A percentile compares a stretch with the other conserved stretches of the same genome.
These are phyloP conservation scores for Gautieria morchelliformis DNA, from an alignment of 768 basidiomycete genomes.

Conservation along the genomic window DNA sequence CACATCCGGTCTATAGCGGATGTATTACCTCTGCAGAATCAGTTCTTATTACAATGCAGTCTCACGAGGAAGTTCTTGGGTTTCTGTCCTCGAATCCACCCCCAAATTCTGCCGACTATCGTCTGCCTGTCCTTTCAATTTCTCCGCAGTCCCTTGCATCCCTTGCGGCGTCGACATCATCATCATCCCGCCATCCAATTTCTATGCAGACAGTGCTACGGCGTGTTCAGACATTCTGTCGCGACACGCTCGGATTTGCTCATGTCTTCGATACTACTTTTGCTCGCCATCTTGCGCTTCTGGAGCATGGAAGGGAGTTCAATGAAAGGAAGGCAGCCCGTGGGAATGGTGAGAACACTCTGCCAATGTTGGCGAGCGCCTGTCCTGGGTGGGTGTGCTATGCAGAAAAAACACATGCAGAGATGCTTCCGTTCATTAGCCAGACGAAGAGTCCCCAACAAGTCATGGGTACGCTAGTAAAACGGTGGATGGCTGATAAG, in stretches of 20 bases:
- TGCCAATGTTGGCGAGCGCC: slow-evolving; percentile 92
- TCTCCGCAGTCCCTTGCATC: slow-evolving; percentile 83
- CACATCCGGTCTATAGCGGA: slow-evolving; percentile 43
- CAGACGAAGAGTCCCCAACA: slow-evolving; percentile 89
- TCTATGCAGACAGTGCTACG: slow-evolving; percentile 54
- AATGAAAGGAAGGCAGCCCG: slow-evolving; percentile 47
- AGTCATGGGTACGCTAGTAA: slow-evolving; percentile 88
- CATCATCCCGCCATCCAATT: slow-evolving; percentile 32
- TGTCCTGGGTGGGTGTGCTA: slow-evolving; percentile 99
- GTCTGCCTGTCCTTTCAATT: slow-evolving; percentile 71
- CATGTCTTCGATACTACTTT: slow-evolving; percentile 93
- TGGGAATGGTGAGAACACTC: slow-evolving; percentile 17
- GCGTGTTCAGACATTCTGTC: slow-evolving; percentile 64
- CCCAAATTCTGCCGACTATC: slow-evolving; percentile 29
- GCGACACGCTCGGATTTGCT: slow-evolving; percentile 58
- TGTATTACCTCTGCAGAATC: slow-evolving; percentile 99
- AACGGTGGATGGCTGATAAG: slow-evolving; percentile 67
- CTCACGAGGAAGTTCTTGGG: slow-evolving; percentile 83
- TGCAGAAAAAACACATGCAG: slow-evolving; percentile 93
- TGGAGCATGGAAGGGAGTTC: slow-evolving; percentile 78
- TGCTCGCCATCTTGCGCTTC: slow-evolving; percentile 74
- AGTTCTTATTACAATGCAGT: slow-evolving; percentile 91
- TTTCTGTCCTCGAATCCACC: slow-evolving; percentile 56
- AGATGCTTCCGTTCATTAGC: slow-evolving; percentile 87
- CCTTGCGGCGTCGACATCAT: slow-evolving; percentile 53